These are phyloP conservation scores for Madurella mycetomatis DNA, from an alignment of 2,329 filamentous ascomycete genomes.

Conservation along the genomic window DNA sequence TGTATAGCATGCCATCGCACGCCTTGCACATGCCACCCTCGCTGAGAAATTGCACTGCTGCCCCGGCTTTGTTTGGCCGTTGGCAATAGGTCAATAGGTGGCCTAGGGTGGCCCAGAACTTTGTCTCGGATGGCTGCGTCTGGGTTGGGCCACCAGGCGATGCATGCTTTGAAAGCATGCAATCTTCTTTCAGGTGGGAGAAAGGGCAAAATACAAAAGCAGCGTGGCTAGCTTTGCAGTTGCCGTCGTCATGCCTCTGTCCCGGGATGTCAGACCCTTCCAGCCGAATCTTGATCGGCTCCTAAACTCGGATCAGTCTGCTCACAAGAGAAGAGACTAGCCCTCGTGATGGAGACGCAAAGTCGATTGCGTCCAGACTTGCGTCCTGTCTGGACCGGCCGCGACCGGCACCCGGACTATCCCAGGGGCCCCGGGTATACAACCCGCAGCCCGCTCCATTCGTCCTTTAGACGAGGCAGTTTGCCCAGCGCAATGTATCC, in stretches of 20 bases:
- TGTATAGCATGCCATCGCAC: conserved; percentile 2
- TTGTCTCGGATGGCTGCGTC: conserved; percentile 23
- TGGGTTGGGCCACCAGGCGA: conserved; percentile 19
- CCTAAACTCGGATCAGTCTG: neutral
- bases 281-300: neutral
- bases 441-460: conserved; percentile 26
- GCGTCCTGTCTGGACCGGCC: conserved; percentile 34
- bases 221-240: conserved; percentile 6
- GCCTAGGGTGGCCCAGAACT: conserved; percentile 14
- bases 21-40: neutral
- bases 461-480: conserved; percentile 30
- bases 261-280: neutral
- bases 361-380: conserved; percentile 31
- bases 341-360: conserved; percentile 29
- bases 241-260: neutral
- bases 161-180: conserved; percentile 17
- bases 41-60: neutral
- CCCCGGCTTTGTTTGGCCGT: conserved; percentile 1
- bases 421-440: conserved; percentile 24
- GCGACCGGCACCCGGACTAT: conserved; percentile 26
- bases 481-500: conserved; percentile 35
- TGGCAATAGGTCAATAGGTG: conserved; percentile 4
- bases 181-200: conserved; percentile 17
- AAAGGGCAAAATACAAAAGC: conserved; percentile 16
- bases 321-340: conserved; percentile 1